Evolutionary conservation across 2,329 filamentous ascomycete species (phyloP), one percentile per base, ranked within the genome.

Genomic region (Elsinoe necatrix): DNA sequence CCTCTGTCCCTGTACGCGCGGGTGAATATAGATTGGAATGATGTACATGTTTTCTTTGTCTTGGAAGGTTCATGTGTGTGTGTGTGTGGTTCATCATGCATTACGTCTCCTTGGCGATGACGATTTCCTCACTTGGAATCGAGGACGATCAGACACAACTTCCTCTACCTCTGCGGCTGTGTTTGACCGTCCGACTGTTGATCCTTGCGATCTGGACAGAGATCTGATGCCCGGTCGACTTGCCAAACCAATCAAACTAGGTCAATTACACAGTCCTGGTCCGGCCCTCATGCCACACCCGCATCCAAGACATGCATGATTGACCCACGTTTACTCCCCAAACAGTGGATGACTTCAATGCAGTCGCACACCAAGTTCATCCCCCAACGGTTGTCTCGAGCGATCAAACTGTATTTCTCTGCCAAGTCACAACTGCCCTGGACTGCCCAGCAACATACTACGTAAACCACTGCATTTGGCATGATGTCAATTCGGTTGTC

Each of bases 391-490:
- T 50, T 50, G 45, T 34, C 20, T 29, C 20, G 18, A 27, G 39
- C 23, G 48, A 50, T 52, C 25, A 35, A 37, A 39, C 48, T 37
- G 48, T 35, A 35, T 21, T 52, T 25, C 29, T 21, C n/a, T 11
- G 48, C 48, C 48, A 52, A 52, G 48, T 16, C n/a, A 39, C 29
- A 8, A 14, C 16, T 52, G 48, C 48, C 48, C 48, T 52, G 48
- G 3, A 7, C 29, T 16, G 48, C 48, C 48, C 48, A 52, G 48
- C 31, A 52, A 52, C 29, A 31, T 52, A 7, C 48, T 52, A 25
- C 31, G 48, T 52, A 52, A 39, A 39, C 48, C 48, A 20, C 27
- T 29, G 20, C 27, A 18, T 50, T 50, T 50, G 45, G 45, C 27
- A 52, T 52, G 48, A 52, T 52, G 48, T 52, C 48, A 52, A 52